These are phyloP conservation scores for Hemileccinum rubropunctum DNA, from an alignment of 768 basidiomycete species.

Conservation along the genomic window DNA sequence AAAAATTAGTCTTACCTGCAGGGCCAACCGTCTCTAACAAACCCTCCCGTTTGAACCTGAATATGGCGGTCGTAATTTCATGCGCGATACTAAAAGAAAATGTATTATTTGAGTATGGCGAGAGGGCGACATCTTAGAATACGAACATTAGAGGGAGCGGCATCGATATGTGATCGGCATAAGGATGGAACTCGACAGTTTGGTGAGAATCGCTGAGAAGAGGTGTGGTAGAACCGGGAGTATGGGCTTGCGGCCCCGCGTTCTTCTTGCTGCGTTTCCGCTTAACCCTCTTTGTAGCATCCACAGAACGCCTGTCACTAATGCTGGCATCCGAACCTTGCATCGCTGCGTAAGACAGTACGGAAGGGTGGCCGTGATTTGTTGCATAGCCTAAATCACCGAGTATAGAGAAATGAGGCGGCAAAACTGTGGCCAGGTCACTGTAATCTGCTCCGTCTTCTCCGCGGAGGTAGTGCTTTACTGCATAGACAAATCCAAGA, in stretches of 20 bases:
- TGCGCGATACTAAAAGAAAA: conserved; percentile 63
- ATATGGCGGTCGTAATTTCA: conserved; percentile 68
- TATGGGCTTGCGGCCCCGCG: conserved; percentile 14
- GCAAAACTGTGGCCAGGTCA: conserved; percentile 68
- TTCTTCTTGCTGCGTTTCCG: conserved; percentile 69
- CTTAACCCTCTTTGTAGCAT: conserved; percentile 67
- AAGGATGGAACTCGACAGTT: conserved; percentile 58
- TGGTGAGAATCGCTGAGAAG: conserved; percentile 55
- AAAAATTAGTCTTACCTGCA: conserved; percentile 52
- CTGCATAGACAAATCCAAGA: conserved; percentile 68
- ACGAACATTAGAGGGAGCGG: conserved; percentile 80
- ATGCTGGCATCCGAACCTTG: conserved; percentile 27
- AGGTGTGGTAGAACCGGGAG: conserved; percentile 50
- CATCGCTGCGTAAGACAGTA: conserved; percentile 43
- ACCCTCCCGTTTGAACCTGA: conserved; percentile 74
- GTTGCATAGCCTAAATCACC: conserved; percentile 43
- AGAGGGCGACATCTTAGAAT: background rate
- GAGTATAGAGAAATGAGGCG: conserved; percentile 52
- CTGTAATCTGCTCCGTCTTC: conserved; percentile 72
- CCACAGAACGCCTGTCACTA: conserved; percentile 24
- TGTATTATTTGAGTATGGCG: background rate
- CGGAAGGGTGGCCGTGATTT: conserved; percentile 27
- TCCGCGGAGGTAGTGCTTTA: conserved; percentile 79
- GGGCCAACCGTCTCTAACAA: conserved; percentile 88
- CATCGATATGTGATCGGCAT: conserved; percentile 57